Evolutionary conservation across 2,329 filamentous ascomycete species (phyloP), one percentile per base, ranked within the genome.

Genomic region (Periconia sp.): DNA sequence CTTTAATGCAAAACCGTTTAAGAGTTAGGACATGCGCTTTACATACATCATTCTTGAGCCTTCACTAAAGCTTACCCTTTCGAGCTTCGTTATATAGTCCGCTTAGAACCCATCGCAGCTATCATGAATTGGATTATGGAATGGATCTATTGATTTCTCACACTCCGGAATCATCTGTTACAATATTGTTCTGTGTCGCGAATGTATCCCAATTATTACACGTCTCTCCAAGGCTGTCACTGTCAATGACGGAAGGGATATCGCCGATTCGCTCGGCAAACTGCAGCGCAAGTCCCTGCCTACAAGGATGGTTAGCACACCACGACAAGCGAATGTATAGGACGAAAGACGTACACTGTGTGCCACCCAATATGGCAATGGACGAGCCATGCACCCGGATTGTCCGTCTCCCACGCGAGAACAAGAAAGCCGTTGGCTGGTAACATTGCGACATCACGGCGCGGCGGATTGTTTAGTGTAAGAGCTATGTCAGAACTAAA

Each of bases 331-430:
- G 5, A 19, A 25, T 25, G 16, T 5, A 18, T 22, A 17, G 31
- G 19, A 32, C 4, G 17, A 18, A 9, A 39, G 16, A 25, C 37
- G 22, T 43, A 43, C 40, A 43, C 40, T 17, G 40, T 43, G 30
- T 43, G 40, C 40, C 40, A 43, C 10, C 40, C 40, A 31, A 43
- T 43, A 18, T 43, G 40, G 33, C 40, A 43, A 21, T 43, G 40
- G 9, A 28, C 46, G 44, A 43, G 40, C 40, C 40, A 60, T 2
- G 43, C 43, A 16, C 33, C 40, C 18, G 78, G 76, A 56, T 79
- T 78, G 36, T 70, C 64, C 2, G 74, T 74, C 43, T 61, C 52
- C 62, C 78, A 78, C 34, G 77, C 76, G 22, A 80, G 55, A 12
- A 79, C 73, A 12, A 69, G 71, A 52, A 74, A 71, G 6, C 61